A percentile compares a stretch with the other conserved stretches of the same genome.
Evolutionary conservation across 2,329 filamentous ascomycete species (phyloP).

Genomic region (Dactylonectria estremocensis): DNA sequence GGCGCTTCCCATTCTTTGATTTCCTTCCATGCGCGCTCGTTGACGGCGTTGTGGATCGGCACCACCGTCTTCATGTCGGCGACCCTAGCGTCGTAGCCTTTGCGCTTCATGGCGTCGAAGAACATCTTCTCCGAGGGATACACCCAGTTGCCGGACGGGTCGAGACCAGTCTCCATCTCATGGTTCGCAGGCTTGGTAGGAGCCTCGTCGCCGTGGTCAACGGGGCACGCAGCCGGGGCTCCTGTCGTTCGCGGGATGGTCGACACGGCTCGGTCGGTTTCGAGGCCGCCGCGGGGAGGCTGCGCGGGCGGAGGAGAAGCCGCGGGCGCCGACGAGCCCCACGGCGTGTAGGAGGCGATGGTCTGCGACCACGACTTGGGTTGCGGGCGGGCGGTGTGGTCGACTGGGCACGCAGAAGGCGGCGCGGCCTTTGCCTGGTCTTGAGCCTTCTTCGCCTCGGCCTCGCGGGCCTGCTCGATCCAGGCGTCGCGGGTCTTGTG

Average conservation of each 20-base stretch:
- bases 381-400: conserved; percentile 47
- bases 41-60: conserved; percentile 98
- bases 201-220: conserved; percentile 53
- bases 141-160: conserved; percentile 90
- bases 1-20: conserved; percentile 91
- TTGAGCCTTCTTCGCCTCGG: conserved; percentile 57
- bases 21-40: conserved; percentile 95
- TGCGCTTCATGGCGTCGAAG: conserved; percentile 96
- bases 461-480: conserved; percentile 78
- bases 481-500: conserved; percentile 90
- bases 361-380: conserved; percentile 62
- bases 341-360: conserved; percentile 59
- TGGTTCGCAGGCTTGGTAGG: conserved; percentile 72
- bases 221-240: conserved; percentile 56
- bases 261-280: conserved; percentile 80
- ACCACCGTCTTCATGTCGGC: conserved; percentile 92
- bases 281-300: conserved; percentile 61
- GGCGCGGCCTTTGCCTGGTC: conserved; percentile 35
- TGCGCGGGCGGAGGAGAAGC: conserved; percentile 26
- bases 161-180: conserved; percentile 83
- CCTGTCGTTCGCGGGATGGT: conserved; percentile 79
- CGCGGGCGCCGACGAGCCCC: conserved; percentile 53
- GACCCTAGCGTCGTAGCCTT: conserved; percentile 80
- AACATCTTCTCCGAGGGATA: conserved; percentile 98
- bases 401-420: conserved; percentile 52